These are phyloP conservation scores for Claviceps arundinis DNA, from an alignment of 2,329 filamentous ascomycete genomes.

Conservation along the genomic window DNA sequence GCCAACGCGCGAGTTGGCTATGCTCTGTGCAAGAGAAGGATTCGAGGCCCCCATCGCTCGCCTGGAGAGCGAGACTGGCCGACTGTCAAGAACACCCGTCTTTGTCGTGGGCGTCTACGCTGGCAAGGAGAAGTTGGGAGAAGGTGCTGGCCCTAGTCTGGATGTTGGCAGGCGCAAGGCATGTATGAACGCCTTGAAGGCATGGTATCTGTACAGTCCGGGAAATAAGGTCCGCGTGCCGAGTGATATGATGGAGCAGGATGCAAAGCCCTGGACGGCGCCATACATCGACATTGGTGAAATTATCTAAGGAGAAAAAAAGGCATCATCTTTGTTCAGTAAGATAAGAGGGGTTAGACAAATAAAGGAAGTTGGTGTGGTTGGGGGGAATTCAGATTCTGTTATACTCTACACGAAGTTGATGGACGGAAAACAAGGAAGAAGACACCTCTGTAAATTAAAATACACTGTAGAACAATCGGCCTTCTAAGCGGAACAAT, in stretches of 20 bases:
- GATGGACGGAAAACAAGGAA: neutral
- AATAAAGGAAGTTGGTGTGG: neutral
- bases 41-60: constrained; percentile 81
- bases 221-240: constrained; percentile 49
- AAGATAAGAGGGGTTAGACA: neutral
- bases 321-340: neutral
- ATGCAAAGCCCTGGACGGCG: constrained; percentile 50
- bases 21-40: constrained; percentile 75
- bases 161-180: constrained; percentile 67
- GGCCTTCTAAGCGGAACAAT: neutral
- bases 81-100: constrained; percentile 71
- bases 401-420: constrained; percentile 1
- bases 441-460: constrained; percentile 21
- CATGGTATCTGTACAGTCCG: constrained; percentile 94
- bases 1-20: constrained; percentile 70
- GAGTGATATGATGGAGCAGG: constrained; percentile 53
- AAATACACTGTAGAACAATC: constrained; percentile 25
- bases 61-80: constrained; percentile 81
- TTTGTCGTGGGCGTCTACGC: constrained; percentile 92
- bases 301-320: constrained; percentile 34
- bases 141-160: constrained; percentile 70
- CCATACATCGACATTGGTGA: constrained; percentile 59
- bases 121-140: constrained; percentile 79
- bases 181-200: constrained; percentile 73
- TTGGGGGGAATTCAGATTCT: neutral